Conservation (phyloP, 164 flowering plant genomes). For the Stephania yunnanensis region DNA sequence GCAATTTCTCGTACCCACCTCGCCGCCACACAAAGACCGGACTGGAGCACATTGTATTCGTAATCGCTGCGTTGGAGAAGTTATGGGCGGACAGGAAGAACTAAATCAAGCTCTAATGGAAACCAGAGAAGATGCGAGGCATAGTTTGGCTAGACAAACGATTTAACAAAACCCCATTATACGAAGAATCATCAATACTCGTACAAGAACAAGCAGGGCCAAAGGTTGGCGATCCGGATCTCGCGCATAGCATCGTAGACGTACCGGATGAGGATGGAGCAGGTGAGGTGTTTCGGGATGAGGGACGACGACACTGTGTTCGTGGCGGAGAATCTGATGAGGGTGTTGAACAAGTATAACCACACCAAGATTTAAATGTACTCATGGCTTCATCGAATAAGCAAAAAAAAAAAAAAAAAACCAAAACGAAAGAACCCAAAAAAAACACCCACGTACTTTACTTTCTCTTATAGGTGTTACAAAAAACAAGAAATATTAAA, state of each 20-base stretch:
- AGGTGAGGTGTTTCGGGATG: slow-evolving; percentile 66
- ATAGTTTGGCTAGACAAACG: slow-evolving; percentile 49
- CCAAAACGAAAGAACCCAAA: too few species aligned
- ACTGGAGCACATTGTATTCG: slow-evolving; percentile 49
- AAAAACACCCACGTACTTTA: too few species aligned
- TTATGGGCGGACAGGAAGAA: slow-evolving; percentile 49
- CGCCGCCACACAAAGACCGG: slow-evolving; percentile 16
- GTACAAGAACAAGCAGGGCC: slow-evolving; percentile 39
- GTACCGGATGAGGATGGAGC: slow-evolving; percentile 29
- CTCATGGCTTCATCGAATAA: too few species aligned
- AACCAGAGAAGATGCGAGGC: slow-evolving; percentile 43
- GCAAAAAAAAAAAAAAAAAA: too few species aligned
- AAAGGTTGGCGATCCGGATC: slow-evolving; percentile 53
- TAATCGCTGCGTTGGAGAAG: slow-evolving; percentile 49
- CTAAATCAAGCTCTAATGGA: slow-evolving; percentile 62
- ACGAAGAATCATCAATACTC: slow-evolving; percentile 18
- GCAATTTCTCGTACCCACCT: too few species aligned
- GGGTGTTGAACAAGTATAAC: slow-evolving; percentile 56
- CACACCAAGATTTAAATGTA: slow-evolving; percentile 27
- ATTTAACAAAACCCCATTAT: slow-evolving; percentile 3
- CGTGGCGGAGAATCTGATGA: slow-evolving; percentile 45
- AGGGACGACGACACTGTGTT: slow-evolving; percentile 77
- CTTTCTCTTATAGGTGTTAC: too few species aligned
- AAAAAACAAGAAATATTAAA: too few species aligned
- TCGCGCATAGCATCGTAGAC: slow-evolving; percentile 61